Base-by-base conservation (phyloP, 2,329 filamentous ascomycete species). In the Alternaria dauci region DNA sequence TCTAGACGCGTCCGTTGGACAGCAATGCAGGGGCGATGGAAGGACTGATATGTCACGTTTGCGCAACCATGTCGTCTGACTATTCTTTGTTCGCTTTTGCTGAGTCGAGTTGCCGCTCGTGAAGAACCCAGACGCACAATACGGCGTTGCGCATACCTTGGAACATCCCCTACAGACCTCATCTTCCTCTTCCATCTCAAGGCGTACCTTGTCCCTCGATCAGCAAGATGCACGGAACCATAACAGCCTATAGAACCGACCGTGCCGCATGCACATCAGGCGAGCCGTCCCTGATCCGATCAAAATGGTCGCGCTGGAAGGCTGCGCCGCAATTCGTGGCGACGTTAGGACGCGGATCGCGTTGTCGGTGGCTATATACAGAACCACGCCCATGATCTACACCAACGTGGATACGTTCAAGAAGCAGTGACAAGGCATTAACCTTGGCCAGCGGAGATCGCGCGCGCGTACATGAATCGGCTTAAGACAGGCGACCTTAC, bases 211-310 rank as follows among this genome's bases (percentile, higher is more conserved):
- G 28, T 18, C 50, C 38, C 5, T 5, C 50, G n/a, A 28, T 23
- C 23, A 3, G 11, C 23, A n/a, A 44, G n/a, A 48, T 8, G 18
- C 11, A 23, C 34, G 26, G 26, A 39, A 12, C 18, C 32, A 50
- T 30, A 18, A 44, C 41, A 62, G 60, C 60, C 56, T 56, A 52
- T 56, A 20, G 25, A 55, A 16, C 11, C 14, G 7, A 16, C 61
- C 41, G 54, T 48, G 44, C 58, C 58, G 41, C 50, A 63, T 54
- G 60, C 48, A 53, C 52, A 53, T 60, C 52, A 56, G 39, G 57
- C 57, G 30, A 28, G 44, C 46, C 46, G 46, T 14, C 32, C 12
- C 32, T 36, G 14, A 14, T 25, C 39, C 46, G 18, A 36, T 48
- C 30, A 25, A 46, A 20, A 28, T 30, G 18, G 20, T 43, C 18